Evolutionary conservation across 2,329 filamentous ascomycete species (phyloP), one percentile per base, ranked within the genome.

Genomic region (Neopestalotiopsis sp.): DNA sequence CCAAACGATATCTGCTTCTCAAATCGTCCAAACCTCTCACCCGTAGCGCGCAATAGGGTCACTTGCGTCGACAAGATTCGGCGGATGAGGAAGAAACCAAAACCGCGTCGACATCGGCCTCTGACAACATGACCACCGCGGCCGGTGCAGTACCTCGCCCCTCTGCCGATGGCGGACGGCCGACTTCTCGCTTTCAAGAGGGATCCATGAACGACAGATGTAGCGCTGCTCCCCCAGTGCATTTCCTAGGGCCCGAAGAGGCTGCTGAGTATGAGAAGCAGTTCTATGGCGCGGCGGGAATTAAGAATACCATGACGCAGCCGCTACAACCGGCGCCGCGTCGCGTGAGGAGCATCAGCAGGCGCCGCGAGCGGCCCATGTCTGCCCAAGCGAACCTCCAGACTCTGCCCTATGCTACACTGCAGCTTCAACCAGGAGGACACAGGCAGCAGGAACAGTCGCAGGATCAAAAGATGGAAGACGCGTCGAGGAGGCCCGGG

Each of bases 131-230:
- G 66, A 69, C 74, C 63, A 72, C 70, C 67, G 75, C 75, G 20
- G 65, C 30, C 20, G 20, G 32, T 60, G 13, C 10, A 59, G 13
- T 12, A 1, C 28, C 56, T n/a, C 38, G 66, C n/a, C 77, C 81
- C 69, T 77, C 81, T 70, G 81, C 74, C 9, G 66, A 67, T 30
- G 40, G 58, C 14, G 40, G 38, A 7, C 62, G 69, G 49, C 69
- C 63, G n/a, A 32, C 61, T 20, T 78, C 76, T 40, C 78, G 89
- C 81, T 84, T 97, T 87, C 75, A 91, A 49, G 94, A 97, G 81
- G 94, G 92, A 56, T 95, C 92, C 75, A 95, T 97, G 93, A 94
- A 91, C 76, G 93, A 97, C 79, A 90, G 92, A 72, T 84, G 88
- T 40, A 95, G 92, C 75, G 86, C 89, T 69, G 88, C 85, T 69